Evolutionary conservation across 2,329 filamentous ascomycete genomes (phyloP), one percentile per base, ranked within the genome.

Genomic region (Nemania sp.): DNA sequence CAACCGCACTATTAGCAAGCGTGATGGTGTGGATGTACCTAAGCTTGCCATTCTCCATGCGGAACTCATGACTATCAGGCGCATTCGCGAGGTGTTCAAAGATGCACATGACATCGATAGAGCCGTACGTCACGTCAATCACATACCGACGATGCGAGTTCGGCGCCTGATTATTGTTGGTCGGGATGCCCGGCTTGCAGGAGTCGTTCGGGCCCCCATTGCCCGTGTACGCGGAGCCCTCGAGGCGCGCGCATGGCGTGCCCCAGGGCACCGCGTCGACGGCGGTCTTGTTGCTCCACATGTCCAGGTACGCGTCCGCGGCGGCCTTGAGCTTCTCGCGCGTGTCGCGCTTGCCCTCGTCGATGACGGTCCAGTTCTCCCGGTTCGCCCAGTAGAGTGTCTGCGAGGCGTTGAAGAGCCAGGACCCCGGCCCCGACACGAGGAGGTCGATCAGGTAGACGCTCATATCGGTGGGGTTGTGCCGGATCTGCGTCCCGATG

Each of bases 271-370:
- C 76, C 1, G 74, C 70, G 27, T 73, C 72, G 22, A 70, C 57
- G 0, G 77, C 76, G 51, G 69, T 77, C 63, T 68, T 71, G 73
- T 78, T 76, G 62, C 62, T 75, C 77, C 79, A 81, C 72, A 81
- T 75, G 65, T 79, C 76, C 22, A 80, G 71, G 69, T 81, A 80
- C 5, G 79, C 79, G 66, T 81, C 80, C 1, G 77, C 79, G 0
- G 79, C 77, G 2, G 62, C 58, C 68, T 75, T 70, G 38, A 81
- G 73, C 0, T 65, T 32, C 32, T 73, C 76, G 2, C 79, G 74
- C 1, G 64, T 65, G 68, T 77, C 74, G 0, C 73, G 75, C 64
- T 72, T 65, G 8, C 35, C 74, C 32, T 74, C 73, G 5, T 75
- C 74, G 62, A 81, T 79, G 10, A 71, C 45, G 1, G 71, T 51